These are phyloP conservation scores for Sporobolomyces phaffii DNA, from an alignment of 768 basidiomycete species.

Conservation along the genomic window DNA sequence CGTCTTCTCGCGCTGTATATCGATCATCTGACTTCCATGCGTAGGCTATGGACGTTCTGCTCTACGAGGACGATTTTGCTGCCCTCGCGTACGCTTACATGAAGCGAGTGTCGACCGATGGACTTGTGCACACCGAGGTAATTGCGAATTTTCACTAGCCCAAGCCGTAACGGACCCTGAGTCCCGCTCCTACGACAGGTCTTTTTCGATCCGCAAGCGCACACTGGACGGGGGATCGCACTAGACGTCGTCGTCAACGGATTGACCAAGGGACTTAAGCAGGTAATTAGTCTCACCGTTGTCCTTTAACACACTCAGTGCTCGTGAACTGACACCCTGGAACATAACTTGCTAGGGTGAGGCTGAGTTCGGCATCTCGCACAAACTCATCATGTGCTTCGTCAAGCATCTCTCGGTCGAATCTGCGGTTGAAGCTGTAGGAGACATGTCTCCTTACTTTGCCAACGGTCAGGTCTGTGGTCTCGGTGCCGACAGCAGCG, in stretches of 20 bases:
- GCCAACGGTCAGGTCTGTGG: slow-evolving; percentile 31
- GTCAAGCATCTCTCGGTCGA: slow-evolving; percentile 35
- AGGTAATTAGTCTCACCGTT: not conserved
- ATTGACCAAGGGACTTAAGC: slow-evolving; percentile 32
- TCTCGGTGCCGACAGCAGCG: slow-evolving; percentile 33
- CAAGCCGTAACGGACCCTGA: no score
- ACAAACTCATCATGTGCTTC: slow-evolving; percentile 36
- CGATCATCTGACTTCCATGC: not conserved
- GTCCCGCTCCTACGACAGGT: slow-evolving; percentile 1
- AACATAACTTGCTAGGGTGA: slow-evolving; percentile 30
- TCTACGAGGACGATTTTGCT: slow-evolving; percentile 35
- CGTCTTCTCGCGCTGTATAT: no score
- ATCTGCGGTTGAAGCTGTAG: slow-evolving; percentile 22
- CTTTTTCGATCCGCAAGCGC: slow-evolving; percentile 39
- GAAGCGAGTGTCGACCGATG: slow-evolving; percentile 19
- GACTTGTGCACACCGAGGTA: slow-evolving; percentile 39
- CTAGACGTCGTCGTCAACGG: slow-evolving; percentile 35
- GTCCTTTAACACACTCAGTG: not conserved
- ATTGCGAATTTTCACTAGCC: no score
- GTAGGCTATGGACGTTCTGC: slow-evolving; percentile 36
- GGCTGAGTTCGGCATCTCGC: slow-evolving; percentile 36
- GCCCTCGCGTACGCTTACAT: slow-evolving; percentile 38
- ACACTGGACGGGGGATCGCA: slow-evolving; percentile 32
- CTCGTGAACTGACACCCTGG: no score
- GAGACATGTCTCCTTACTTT: slow-evolving; percentile 25